A percentile compares a stretch with the other conserved stretches of the same genome.
Conservation (phyloP, 768 basidiomycete species). For the Lentinus tigrinus region DNA sequence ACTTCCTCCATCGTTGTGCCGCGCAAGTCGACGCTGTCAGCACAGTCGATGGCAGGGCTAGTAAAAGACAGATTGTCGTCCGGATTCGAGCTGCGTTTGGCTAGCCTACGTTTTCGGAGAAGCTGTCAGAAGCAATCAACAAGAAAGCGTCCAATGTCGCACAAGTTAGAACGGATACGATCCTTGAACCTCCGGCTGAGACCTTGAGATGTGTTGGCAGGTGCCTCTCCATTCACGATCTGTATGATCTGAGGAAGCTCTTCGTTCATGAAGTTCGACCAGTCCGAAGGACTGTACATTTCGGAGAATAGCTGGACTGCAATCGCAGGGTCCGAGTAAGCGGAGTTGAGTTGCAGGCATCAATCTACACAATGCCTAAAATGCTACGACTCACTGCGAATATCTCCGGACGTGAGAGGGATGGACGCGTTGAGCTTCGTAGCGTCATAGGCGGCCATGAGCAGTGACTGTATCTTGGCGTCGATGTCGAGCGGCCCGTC, state of each 20-base stretch:
- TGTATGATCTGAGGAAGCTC: not conserved
- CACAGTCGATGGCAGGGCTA: not conserved
- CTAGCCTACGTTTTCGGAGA: not conserved
- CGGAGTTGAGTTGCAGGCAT: not conserved
- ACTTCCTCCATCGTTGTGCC: not conserved
- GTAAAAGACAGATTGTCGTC: not conserved
- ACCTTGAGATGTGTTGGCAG: not conserved
- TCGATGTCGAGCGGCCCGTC: not conserved
- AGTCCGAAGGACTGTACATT: not conserved
- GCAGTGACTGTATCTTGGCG: not conserved
- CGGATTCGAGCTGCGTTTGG: not conserved
- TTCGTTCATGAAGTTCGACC: not conserved
- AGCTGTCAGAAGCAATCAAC: not conserved
- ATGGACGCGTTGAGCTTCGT: not conserved
- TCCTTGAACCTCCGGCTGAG: not conserved
- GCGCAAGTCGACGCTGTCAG: not conserved
- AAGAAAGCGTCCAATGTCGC: not conserved
- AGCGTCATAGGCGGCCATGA: not conserved
- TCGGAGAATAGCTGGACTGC: not conserved
- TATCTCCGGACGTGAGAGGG: not conserved
- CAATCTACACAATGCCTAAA: no score
- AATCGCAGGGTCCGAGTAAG: not conserved
- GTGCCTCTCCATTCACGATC: not conserved
- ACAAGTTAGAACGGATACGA: not conserved
- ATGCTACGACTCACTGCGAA: not conserved